Base-by-base conservation (phyloP, 78 protist species). In the Planoprotostelium fungivorum region DNA sequence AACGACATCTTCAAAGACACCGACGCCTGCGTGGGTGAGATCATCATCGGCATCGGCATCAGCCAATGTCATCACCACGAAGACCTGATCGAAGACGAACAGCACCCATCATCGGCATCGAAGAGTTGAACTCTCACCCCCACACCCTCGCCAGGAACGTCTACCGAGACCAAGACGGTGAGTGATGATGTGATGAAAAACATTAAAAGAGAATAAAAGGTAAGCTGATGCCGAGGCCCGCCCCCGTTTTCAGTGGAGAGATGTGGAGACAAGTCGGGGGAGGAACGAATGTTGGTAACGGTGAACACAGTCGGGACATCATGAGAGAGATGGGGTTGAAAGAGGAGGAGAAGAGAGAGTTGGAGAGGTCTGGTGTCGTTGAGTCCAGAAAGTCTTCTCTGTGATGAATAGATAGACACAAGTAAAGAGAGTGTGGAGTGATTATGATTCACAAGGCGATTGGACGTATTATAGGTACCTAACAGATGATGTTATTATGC, bases 21-120 rank as follows among this genome's bases (percentile, higher is more conserved):
- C 0, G 96, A 96, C 34, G 95, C 95, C 23, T 96, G 97, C 84
- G 97, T 93, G 73, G 73, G 73, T 51, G 31, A 51, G n/a, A n/a
- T n/a, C n/a, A n/a, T n/a, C n/a, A n/a, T n/a, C n/a, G 31, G 0
- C 51, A 28, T 91, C 96, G 10, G 91, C 5, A 51, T 51, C 31
- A 5, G 73, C 5, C 73, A 5, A 51, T 51, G n/a, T n/a, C n/a
- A n/a, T n/a, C n/a, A n/a, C n/a, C n/a, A n/a, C n/a, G n/a, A n/a
- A n/a, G n/a, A n/a, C 73, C 31, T 51, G 73, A 51, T 16, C 5
- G 73, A 51, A 51, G 73, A 51, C 16, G 73, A 51, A 51, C 73
- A 25, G 86, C 93, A 9, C 93, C 93, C 0, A 85, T 90, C 0
- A 34, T 90, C 0, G 90, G 86, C n/a, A 28, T 87, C 85, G 87